Evolutionary conservation across 305 asterid genomes (phyloP), one percentile per base, ranked within the genome.

Genomic region (Coffea humblotiana): DNA sequence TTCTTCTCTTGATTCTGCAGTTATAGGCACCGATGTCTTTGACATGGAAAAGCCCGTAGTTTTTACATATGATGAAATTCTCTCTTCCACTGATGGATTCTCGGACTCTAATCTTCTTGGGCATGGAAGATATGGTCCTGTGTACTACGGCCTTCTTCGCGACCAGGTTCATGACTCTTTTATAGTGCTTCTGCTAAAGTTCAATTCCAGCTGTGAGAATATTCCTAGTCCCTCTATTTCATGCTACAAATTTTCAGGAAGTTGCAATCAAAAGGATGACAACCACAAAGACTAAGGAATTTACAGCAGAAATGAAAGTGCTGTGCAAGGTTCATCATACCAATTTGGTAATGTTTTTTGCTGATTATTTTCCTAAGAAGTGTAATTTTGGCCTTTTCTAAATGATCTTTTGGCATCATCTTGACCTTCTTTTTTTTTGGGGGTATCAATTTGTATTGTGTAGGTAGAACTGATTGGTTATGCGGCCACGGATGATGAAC

Each of bases 311-410:
- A 88, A 94, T 92, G 97, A 96, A 96, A 90, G 95, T 94, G 86
- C 89, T 96, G 7, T 96, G 99, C 94, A 94, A 89, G 90, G 99
- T 96, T 86, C 99, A 96, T 84, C 99, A 96, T 80, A 82, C 97
- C 21, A 96, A 96, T 88, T 83, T 96, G 99, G 99, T 96, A 92
- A 88, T 81, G 74, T 87, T 77, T 77, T 68, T 73, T 49, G 56
- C 67, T 71, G 58, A 71, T 2, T 58, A 10, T 11, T 61, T 78
- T 43, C 63, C 64, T 76, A 40, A 23, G 47, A 71, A 78, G 15
- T 47, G 74, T 16, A 35, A 11, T 7, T n/a, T 71, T 23, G 43
- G 77, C 37, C 37, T 74, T 19, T 71, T 74, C 49, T 6, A 21
- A 43, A 76, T 77, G 48, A 11, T 63, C 48, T 56, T 67, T 64